A percentile compares a stretch with the other conserved stretches of the same genome.
Conservation (phyloP, 2,329 filamentous ascomycete genomes). For the Amauroascus niger region DNA sequence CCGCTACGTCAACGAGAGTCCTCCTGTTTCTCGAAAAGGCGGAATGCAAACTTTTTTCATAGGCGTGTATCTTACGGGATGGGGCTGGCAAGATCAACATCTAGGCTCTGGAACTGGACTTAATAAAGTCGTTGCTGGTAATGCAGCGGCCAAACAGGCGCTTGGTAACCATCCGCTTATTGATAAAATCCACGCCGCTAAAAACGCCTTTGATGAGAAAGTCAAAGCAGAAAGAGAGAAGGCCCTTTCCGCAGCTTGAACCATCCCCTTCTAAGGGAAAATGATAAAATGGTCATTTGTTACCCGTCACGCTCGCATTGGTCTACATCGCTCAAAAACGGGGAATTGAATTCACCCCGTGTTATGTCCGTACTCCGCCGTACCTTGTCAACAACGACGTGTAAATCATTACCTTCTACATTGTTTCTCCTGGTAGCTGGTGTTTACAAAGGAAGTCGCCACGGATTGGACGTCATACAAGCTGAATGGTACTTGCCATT, state of each 20-base stretch:
- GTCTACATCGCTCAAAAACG: too few species aligned
- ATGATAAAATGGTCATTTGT: neutral
- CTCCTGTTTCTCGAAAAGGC: slow-evolving; percentile 26
- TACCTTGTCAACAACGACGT: too few species aligned
- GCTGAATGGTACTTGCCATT: slow-evolving; percentile 1
- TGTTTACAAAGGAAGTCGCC: neutral
- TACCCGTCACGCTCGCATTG: too few species aligned
- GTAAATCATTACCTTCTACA: neutral
- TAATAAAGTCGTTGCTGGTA: slow-evolving; percentile 38
- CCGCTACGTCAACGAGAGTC: slow-evolving; percentile 46
- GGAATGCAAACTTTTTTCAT: slow-evolving; percentile 37
- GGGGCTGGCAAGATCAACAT: slow-evolving; percentile 37
- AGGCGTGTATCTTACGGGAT: slow-evolving; percentile 41
- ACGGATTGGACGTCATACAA: neutral
- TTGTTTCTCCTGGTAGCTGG: neutral
- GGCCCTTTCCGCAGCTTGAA: neutral
- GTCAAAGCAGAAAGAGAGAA: slow-evolving; percentile 8
- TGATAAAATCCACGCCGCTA: slow-evolving; percentile 31
- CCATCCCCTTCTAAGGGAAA: neutral
- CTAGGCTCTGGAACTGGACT: slow-evolving; percentile 38
- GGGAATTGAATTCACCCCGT: too few species aligned
- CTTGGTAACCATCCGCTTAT: slow-evolving; percentile 33
- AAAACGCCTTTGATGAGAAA: slow-evolving; percentile 22
- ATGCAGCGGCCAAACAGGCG: slow-evolving; percentile 36
- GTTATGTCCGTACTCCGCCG: neutral